Percentiles rank a stretch among this genome's conserved stretches.
Evolutionary conservation across 768 basidiomycete species (phyloP).

Genomic region (Asterophora parasitica): DNA sequence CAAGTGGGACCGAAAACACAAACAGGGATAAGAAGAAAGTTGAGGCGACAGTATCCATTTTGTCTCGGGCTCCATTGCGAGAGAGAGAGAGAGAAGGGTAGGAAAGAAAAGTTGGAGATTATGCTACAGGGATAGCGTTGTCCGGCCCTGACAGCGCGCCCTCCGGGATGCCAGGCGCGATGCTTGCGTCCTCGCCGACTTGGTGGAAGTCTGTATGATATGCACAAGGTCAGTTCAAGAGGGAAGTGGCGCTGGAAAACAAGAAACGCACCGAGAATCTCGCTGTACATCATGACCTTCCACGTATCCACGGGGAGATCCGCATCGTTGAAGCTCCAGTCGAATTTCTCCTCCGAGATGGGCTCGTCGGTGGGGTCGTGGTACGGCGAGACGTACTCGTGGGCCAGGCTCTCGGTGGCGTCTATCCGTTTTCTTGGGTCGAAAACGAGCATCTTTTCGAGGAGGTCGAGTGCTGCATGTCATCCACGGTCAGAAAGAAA

Average conservation of each 20-base stretch:
- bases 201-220: slow-evolving; percentile 79
- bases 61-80: neutral
- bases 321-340: slow-evolving; percentile 99
- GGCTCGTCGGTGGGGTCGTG: slow-evolving; percentile 99
- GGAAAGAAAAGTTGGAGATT: neutral
- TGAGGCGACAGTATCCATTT: neutral
- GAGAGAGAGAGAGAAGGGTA: too few species aligned
- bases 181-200: slow-evolving; percentile 47
- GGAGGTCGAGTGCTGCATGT: slow-evolving; percentile 76
- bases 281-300: slow-evolving; percentile 99
- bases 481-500: too few species aligned
- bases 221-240: too few species aligned
- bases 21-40: neutral
- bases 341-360: slow-evolving; percentile 87
- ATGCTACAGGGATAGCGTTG: slow-evolving; percentile 12
- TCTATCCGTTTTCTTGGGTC: slow-evolving; percentile 97
- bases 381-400: slow-evolving; percentile 95
- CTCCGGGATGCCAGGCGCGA: slow-evolving; percentile 48
- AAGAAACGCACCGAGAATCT: slow-evolving; percentile 81
- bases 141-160: slow-evolving; percentile 71
- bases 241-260: too few species aligned
- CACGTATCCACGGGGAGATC: slow-evolving; percentile 98
- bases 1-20: neutral
- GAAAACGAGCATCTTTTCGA: slow-evolving; percentile 99
- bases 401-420: slow-evolving; percentile 82